Percentiles rank a stretch among this genome's conserved stretches.
Evolutionary conservation across 2,329 filamentous ascomycete species (phyloP).

Genomic region (Ophioceras dolichostomum): DNA sequence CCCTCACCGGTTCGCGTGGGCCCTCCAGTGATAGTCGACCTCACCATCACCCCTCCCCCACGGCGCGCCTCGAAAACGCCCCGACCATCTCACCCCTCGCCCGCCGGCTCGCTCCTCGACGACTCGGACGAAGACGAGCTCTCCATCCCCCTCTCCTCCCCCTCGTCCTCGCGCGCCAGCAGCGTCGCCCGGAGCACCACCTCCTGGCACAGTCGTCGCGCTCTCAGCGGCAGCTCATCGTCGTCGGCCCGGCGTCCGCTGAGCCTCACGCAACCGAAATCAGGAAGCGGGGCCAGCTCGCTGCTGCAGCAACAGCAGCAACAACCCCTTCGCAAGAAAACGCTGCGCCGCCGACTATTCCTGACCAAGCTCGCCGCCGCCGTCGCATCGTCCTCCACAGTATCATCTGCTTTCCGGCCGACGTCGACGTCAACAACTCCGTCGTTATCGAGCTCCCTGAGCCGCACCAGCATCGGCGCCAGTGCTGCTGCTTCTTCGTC

Average conservation of each 20-base stretch:
- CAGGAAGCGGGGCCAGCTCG: no score
- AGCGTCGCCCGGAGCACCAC: neutral
- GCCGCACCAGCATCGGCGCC: no score
- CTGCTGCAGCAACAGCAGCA: neutral
- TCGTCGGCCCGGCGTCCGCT: neutral
- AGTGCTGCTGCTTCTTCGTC: neutral
- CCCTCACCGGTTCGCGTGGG: no score
- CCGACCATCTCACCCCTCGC: no score
- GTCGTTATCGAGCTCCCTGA: neutral
- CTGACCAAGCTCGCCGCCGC: neutral
- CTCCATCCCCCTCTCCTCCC: slow-evolving; percentile 18
- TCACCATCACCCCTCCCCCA: no score
- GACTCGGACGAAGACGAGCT: slow-evolving; percentile 25
- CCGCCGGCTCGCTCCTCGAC: slow-evolving; percentile 29
- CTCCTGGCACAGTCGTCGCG: no score
- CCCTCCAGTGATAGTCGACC: no score
- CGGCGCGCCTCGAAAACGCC: no score
- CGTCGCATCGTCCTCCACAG: no score
- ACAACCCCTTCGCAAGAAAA: neutral
- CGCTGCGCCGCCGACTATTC: slow-evolving; percentile 2
- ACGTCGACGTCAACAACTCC: neutral
- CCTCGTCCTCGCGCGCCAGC: neutral
- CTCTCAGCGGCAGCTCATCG: no score
- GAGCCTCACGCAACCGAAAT: no score
- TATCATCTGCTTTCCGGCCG: no score